Evolutionary conservation across 225 moss, liverwort and hornwort genomes (phyloP).

Genomic region (Polytrichum commune): DNA sequence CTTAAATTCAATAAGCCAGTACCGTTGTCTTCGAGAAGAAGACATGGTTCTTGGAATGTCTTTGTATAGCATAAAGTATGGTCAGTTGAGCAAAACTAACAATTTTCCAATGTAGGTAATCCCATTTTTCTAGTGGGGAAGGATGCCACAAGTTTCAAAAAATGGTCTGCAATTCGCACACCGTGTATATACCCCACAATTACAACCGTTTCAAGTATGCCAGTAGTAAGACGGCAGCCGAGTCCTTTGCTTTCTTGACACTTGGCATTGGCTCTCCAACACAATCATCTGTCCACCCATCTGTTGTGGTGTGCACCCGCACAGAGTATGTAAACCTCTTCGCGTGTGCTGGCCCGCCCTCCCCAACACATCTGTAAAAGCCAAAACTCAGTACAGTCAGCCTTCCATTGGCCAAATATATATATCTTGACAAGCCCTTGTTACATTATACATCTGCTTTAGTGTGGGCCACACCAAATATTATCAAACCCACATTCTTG

Average conservation of each 20-base stretch:
- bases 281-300: slow-evolving; percentile 97
- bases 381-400: too few relatives aligned
- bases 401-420: too few relatives aligned
- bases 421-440: too few relatives aligned
- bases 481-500: too few relatives aligned
- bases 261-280: slow-evolving; percentile 99
- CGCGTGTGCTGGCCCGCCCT: slow-evolving; percentile 97
- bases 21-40: background rate
- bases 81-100: too few relatives aligned
- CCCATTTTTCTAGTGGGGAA: too few relatives aligned
- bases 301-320: slow-evolving; percentile 90
- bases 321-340: slow-evolving; percentile 98
- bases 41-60: background rate
- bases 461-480: too few relatives aligned
- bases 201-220: slow-evolving; percentile 80
- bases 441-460: too few relatives aligned
- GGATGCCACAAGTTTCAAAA: background rate
- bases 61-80: background rate
- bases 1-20: slow-evolving; percentile 1
- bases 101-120: too few relatives aligned
- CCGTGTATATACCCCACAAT: slow-evolving; percentile 16
- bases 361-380: slow-evolving; percentile 63
- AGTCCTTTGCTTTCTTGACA: slow-evolving; percentile 98
- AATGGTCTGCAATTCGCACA: slow-evolving; percentile 15
- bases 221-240: slow-evolving; percentile 84